These are phyloP conservation scores for Populus tomentosa DNA, from an alignment of 441 rosid genomes.

Conservation along the genomic window DNA sequence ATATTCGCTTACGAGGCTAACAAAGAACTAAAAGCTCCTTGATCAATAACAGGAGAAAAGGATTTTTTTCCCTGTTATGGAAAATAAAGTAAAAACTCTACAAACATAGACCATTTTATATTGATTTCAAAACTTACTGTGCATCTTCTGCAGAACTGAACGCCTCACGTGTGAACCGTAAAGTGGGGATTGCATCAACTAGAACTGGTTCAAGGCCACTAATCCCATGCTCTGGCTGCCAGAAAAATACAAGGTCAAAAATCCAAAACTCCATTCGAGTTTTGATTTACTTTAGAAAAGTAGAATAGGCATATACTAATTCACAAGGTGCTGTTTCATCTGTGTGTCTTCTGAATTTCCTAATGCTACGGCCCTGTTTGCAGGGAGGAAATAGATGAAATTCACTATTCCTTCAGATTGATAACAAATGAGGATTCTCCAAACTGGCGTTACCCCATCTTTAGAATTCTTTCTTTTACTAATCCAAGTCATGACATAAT, in stretches of 20 bases:
- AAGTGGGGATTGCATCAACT: slow-evolving; percentile 63
- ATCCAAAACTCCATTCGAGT: background rate
- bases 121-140: slow-evolving; percentile 38
- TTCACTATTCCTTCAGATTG: slow-evolving; percentile 1
- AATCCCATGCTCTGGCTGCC: slow-evolving; percentile 41
- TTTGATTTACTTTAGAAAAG: background rate
- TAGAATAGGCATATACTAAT: background rate
- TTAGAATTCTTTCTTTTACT: background rate
- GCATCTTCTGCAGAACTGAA: slow-evolving; percentile 51
- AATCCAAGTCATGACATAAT: background rate
- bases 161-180: slow-evolving; percentile 45
- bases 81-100: background rate
- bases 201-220: slow-evolving; percentile 50
- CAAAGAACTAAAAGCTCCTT: background rate
- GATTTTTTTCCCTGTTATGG: background rate
- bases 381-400: background rate
- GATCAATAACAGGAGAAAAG: background rate
- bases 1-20: background rate
- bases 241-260: slow-evolving; percentile 1
- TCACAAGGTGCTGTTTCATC: background rate
- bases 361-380: background rate
- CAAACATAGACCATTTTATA: background rate
- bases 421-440: background rate
- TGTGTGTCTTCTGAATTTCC: background rate
- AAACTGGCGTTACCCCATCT: background rate